Base-by-base conservation (phyloP, 2,329 filamentous ascomycete species). In the Microdochium nivale region DNA sequence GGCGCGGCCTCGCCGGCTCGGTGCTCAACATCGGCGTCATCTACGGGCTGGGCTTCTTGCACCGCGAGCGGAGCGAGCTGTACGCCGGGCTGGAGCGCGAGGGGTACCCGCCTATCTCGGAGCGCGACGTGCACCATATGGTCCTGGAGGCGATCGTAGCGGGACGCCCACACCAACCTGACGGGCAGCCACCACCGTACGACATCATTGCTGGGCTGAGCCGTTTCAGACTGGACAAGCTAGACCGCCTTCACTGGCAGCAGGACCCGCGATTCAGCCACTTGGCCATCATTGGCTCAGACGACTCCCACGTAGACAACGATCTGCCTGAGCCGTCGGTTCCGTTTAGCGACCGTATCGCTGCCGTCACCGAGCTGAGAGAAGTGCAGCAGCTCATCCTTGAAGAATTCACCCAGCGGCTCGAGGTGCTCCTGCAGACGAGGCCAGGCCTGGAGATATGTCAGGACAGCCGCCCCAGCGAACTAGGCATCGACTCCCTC, bases 61-160 rank as follows among this genome's bases (percentile, higher is more conserved):
- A 71, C 33, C 68, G 71, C 16, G 70, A 74, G 56, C 67, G 67
- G 56, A 61, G 62, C 1, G 55, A 67, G 11, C 55, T 73, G 2
- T 75, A 75, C 52, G 56, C 57, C 1, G 67, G 68, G 1, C 65
- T 75, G 0, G 69, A 71, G 62, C 60, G 69, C 3, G 70, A 75
- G 13, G 70, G 71, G 5, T 75, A 74, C 52, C 70, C 69, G 51
- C 71, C 71, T 33, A 67, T 79, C 13, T 76, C 76, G 2, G 77
- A 80, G 59, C 65, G 68, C 2, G 75, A 78, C 50, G 58, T 79
- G 16, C 74, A 78, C 55, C 71, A 76, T 55, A 70, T 76, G 64
- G 75, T 80, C 53, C 66, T 77, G 9, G 75, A 80, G 58, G 75
- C 75, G 4, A 71, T 80, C 25, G 59, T 66, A 1, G 67, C 69